A percentile compares a stretch with the other conserved stretches of the same genome.
These are phyloP conservation scores for Leonotis leonurus DNA, from an alignment of 257 asterid genomes.

Conservation along the genomic window DNA sequence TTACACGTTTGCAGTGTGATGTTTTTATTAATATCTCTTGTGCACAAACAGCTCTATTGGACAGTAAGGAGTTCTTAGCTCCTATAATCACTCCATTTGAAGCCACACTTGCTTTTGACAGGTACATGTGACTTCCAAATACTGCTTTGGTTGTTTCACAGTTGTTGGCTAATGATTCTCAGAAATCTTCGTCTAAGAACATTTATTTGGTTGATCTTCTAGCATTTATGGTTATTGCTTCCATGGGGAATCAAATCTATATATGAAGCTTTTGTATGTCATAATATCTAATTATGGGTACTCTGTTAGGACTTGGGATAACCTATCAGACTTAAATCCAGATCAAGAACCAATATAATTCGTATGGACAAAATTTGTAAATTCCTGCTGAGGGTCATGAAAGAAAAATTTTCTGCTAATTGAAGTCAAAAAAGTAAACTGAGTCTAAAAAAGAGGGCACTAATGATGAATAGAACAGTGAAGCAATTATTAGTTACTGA, in stretches of 20 bases:
- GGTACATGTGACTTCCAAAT: constrained; percentile 34
- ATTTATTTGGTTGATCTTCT: not conserved
- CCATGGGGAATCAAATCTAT: constrained; percentile 6
- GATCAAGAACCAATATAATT: not conserved
- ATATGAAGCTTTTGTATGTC: not conserved
- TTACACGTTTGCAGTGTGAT: constrained; percentile 59
- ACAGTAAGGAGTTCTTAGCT: constrained; percentile 95
- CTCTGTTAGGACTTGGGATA: not conserved
- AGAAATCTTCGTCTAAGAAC: not conserved
- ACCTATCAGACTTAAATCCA: not conserved
- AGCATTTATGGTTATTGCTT: not conserved
- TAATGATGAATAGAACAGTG: not conserved
- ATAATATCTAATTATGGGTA: not conserved
- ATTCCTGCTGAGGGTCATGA: not conserved
- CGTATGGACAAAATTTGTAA: not conserved
- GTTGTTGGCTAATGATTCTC: constrained; percentile 2
- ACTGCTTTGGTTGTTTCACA: constrained; percentile 7
- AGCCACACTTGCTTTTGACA: constrained; percentile 80
- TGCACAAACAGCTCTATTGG: constrained; percentile 85
- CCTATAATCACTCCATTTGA: constrained; percentile 95
- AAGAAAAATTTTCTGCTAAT: not conserved
- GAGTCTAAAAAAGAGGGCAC: not conserved
- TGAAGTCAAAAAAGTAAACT: not conserved
- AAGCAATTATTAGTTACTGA: not conserved
- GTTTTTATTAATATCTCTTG: constrained; percentile 82